These are phyloP conservation scores for Neurospora pannonica DNA, from an alignment of 495 filamentous ascomycete species.

Conservation along the genomic window DNA sequence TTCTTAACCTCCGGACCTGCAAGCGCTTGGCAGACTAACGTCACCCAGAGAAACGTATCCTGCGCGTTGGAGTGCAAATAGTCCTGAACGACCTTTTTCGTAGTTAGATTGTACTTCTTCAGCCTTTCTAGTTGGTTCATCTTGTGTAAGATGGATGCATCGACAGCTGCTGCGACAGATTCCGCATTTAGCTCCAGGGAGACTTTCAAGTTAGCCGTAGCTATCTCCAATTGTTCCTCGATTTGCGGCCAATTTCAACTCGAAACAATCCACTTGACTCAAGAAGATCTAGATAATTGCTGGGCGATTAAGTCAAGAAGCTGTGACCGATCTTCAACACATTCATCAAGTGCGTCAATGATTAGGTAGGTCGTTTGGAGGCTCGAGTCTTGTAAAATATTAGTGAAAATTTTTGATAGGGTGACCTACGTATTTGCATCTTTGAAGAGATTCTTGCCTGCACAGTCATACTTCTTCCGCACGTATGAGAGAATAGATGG, in stretches of 20 bases:
- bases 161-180: conserved; percentile 11
- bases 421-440: too few relatives aligned
- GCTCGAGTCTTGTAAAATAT: too few relatives aligned
- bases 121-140: conserved; percentile 11
- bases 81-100: conserved; percentile 10
- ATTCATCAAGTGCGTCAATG: conserved; percentile 43
- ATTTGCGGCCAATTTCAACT: conserved; percentile 30
- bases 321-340: conserved; percentile 11
- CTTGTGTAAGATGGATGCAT: conserved; percentile 26
- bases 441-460: too few relatives aligned
- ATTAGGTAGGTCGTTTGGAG: conserved; percentile 21
- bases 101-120: conserved; percentile 5
- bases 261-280: conserved; percentile 31
- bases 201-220: conserved; percentile 9
- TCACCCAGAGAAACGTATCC: too few relatives aligned
- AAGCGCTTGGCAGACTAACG: neutral
- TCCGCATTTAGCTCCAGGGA: conserved; percentile 24
- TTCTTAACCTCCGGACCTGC: too few relatives aligned
- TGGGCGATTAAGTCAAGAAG: conserved; percentile 24
- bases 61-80: too few relatives aligned
- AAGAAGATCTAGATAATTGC: conserved; percentile 8
- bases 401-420: too few relatives aligned
- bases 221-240: conserved; percentile 17
- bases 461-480: too few relatives aligned
- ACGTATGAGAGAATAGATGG: too few relatives aligned